Base-by-base conservation (phyloP, 2,329 filamentous ascomycete genomes). In the Colletotrichum horii region DNA sequence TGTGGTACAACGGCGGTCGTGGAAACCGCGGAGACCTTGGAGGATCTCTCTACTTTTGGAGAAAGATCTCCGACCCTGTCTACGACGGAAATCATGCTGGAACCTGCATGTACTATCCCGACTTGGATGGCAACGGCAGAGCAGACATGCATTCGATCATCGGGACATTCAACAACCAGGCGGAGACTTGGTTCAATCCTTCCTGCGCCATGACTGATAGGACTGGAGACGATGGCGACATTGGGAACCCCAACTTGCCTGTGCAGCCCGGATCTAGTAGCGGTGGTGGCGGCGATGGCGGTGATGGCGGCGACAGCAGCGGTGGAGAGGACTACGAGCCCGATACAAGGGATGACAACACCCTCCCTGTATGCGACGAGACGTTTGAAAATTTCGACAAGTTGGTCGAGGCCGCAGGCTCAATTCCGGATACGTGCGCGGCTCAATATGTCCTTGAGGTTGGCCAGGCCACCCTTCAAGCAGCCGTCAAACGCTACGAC, bases 1-100 rank as follows among this genome's bases (percentile, higher is more conserved):
- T 83, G 6, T 86, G 80, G 80, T 80, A 81, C 56, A 85, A 85
- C 78, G 62, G 66, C 3, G 82, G 66, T 64, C 75, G 66, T 6
- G 64, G 58, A 1, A 34, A 71, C 11, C 75, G 66, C 4, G 64
- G 58, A 1, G 64, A 71, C 9, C 66, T 70, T 6, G 61, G 66
- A 8, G 77, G 76, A 12, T 78, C 77, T 28, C 32, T 43, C 14
- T 79, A 78, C 67, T 28, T 58, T 24, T 80, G 79, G 80, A 61
- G 58, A 32, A 26, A n/a, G 58, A 14, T 48, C 43, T 30, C 26
- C 11, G 19, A 28, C 15, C 16, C 28, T 22, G 30, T 38, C n/a
- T 38, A 64, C 30, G 11, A 36, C 3, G 60, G 32, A 34, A 32
- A 30, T 11, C 28, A 22, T 24, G 30, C 30, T 24, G 80, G 80